A percentile compares a stretch with the other conserved stretches of the same genome.
phyloP scores from a whole-genome alignment of 441 rosid genomes.

The Adansonia gregorii region DNA sequence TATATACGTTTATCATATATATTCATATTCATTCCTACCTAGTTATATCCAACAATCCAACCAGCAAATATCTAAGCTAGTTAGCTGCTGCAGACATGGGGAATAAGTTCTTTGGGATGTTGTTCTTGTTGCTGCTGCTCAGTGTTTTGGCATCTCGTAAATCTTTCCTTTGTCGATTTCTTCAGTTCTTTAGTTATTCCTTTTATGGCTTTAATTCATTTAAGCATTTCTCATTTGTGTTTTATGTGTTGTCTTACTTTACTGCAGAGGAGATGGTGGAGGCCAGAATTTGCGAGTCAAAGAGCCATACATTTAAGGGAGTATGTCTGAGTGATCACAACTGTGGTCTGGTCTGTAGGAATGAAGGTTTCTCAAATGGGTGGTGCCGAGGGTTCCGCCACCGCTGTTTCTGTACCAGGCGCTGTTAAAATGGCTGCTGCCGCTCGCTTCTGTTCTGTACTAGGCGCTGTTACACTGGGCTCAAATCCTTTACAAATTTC shows the following conservation, averaged over 20 bases:
- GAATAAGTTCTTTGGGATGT: background rate
- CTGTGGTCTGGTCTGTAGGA: constrained; percentile 56
- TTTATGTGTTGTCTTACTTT: background rate
- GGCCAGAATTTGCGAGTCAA: constrained; percentile 60
- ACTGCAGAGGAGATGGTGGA: constrained; percentile 30
- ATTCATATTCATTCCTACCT: too few relatives aligned
- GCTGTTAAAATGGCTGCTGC: background rate
- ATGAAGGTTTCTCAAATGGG: constrained; percentile 44
- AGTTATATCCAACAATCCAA: background rate
- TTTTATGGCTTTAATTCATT: background rate
- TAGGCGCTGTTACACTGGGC: too few relatives aligned
- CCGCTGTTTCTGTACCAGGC: constrained; percentile 18
- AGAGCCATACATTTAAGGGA: constrained; percentile 56
- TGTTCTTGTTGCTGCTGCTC: constrained; percentile 17
- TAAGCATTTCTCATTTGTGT: background rate
- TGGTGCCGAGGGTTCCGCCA: constrained; percentile 13
- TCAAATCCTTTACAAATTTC: too few relatives aligned
- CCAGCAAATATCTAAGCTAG: background rate
- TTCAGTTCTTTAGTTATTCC: background rate
- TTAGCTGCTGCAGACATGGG: background rate
- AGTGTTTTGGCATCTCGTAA: constrained; percentile 2
- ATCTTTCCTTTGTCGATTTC: background rate
- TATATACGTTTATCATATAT: too few relatives aligned
- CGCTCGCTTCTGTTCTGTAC: background rate
- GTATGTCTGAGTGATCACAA: constrained; percentile 46